These are phyloP conservation scores for Candida tetrigidarum DNA, from an alignment of 1,139 yeast species.

Conservation along the genomic window DNA sequence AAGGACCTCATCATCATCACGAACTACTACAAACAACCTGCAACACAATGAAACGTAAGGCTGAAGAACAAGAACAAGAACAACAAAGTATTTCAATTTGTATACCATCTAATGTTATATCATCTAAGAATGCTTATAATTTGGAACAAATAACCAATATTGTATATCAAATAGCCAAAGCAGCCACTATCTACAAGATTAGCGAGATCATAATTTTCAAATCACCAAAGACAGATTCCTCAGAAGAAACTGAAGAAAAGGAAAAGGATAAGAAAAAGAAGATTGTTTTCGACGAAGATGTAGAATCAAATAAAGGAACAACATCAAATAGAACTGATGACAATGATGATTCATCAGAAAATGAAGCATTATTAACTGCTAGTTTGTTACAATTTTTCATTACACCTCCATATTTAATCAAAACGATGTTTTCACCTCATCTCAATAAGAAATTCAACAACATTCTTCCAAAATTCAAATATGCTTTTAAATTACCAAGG, in stretches of 20 bases:
- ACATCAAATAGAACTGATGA: constrained; percentile 16
- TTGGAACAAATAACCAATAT: constrained; percentile 74
- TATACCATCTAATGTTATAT: constrained; percentile 65
- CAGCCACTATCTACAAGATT: constrained; percentile 69
- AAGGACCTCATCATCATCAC: constrained; percentile 2
- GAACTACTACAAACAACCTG: too few relatives aligned
- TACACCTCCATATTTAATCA: constrained; percentile 83
- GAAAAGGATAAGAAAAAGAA: constrained; percentile 33
- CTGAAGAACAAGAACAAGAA: constrained; percentile 39
- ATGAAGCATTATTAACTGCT: constrained; percentile 57
- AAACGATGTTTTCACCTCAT: constrained; percentile 53
- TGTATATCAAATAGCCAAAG: constrained; percentile 79
- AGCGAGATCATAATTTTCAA: constrained; percentile 75
- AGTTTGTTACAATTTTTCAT: constrained; percentile 78
- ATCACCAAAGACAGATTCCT: constrained; percentile 31
- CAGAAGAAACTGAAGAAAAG: constrained; percentile 23
- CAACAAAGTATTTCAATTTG: constrained; percentile 50
- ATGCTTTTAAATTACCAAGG: constrained; percentile 74
- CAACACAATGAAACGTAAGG: constrained; percentile 16
- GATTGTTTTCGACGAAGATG: constrained; percentile 37
- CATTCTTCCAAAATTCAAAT: constrained; percentile 49
- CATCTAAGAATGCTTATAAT: constrained; percentile 57
- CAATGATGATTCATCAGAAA: constrained; percentile 29
- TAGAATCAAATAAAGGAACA: constrained; percentile 20
- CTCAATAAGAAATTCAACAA: constrained; percentile 24